Evolutionary conservation across 1,284 basidiomycete genomes (phyloP).

Genomic region (Puccinia sorghi): DNA sequence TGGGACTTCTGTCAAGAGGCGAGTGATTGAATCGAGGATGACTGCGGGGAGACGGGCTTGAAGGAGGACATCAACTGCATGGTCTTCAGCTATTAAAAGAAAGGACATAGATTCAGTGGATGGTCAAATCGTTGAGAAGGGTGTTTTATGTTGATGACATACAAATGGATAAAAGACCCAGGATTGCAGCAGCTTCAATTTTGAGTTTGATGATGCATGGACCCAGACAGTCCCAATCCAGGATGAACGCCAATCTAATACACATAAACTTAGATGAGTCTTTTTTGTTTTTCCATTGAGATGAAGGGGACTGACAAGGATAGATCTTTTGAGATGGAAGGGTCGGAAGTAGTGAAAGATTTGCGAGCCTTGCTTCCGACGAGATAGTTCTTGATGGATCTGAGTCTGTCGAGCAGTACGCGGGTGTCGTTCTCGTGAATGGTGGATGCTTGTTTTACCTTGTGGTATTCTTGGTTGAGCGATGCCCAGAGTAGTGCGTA

Average conservation of each 20-base stretch:
- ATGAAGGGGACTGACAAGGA: constrained; percentile 19
- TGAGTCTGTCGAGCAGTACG: constrained; percentile 16
- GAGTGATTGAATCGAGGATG: constrained; percentile 38
- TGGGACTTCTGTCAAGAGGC: constrained; percentile 16
- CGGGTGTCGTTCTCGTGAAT: neutral
- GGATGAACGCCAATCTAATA: constrained; percentile 34
- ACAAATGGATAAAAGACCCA: constrained; percentile 41
- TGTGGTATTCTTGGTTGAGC: constrained; percentile 10
- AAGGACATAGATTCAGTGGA: neutral
- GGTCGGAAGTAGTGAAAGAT: constrained; percentile 28
- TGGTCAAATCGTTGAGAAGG: neutral
- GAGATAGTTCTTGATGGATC: constrained; percentile 43
- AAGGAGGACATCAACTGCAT: constrained; percentile 36
- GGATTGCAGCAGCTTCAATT: constrained; percentile 45
- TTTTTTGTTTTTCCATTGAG: neutral
- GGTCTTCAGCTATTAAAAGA: constrained; percentile 35
- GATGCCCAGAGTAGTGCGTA: constrained; percentile 23
- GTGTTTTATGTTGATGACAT: neutral
- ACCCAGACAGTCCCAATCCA: constrained; percentile 28
- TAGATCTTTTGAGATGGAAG: constrained; percentile 17
- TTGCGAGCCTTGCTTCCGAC: constrained; percentile 42
- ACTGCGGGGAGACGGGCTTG: constrained; percentile 20
- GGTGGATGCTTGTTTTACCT: neutral
- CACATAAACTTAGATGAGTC: neutral
- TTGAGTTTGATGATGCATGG: constrained; percentile 21